Percentiles rank a stretch among this genome's conserved stretches.
phyloP scores from a whole-genome alignment of 2,329 filamentous ascomycete genomes.

The Cryphonectria carpinicola region DNA sequence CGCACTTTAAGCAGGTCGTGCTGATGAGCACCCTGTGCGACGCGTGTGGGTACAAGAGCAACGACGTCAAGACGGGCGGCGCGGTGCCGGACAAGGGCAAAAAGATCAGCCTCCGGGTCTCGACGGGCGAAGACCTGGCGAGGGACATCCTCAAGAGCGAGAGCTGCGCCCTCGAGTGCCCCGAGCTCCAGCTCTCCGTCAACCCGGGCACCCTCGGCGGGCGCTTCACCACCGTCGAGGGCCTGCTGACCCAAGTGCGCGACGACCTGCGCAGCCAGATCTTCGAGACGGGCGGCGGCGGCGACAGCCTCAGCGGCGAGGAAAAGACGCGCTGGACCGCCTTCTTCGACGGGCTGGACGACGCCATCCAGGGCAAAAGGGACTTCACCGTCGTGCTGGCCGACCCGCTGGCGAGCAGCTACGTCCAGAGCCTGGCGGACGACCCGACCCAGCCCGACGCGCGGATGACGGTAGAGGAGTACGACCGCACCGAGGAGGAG shows the following conservation, averaged over 20 bases:
- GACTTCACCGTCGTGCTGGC: slow-evolving; percentile 82
- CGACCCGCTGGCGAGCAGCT: slow-evolving; percentile 90
- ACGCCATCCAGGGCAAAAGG: slow-evolving; percentile 78
- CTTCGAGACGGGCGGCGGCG: slow-evolving; percentile 71
- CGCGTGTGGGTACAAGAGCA: slow-evolving; percentile 89
- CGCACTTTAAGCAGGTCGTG: slow-evolving; percentile 96
- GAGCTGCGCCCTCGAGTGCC: slow-evolving; percentile 83
- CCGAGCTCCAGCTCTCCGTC: slow-evolving; percentile 83
- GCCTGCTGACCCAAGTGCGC: slow-evolving; percentile 87
- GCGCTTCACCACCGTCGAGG: slow-evolving; percentile 95
- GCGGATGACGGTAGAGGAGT: slow-evolving; percentile 80
- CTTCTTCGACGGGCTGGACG: slow-evolving; percentile 79
- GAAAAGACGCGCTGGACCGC: slow-evolving; percentile 74
- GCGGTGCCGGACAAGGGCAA: slow-evolving; percentile 85
- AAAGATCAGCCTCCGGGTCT: slow-evolving; percentile 77
- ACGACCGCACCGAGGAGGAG: slow-evolving; percentile 86
- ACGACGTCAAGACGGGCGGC: slow-evolving; percentile 97
- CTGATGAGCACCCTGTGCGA: slow-evolving; percentile 94
- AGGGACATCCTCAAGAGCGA: slow-evolving; percentile 97
- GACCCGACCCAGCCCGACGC: slow-evolving; percentile 72
- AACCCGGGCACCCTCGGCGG: slow-evolving; percentile 94
- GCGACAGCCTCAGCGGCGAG: slow-evolving; percentile 73
- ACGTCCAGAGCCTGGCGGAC: slow-evolving; percentile 85
- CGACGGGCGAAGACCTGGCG: slow-evolving; percentile 72
- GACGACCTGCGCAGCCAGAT: slow-evolving; percentile 88